A percentile compares a stretch with the other conserved stretches of the same genome.
Evolutionary conservation across 2,329 filamentous ascomycete species (phyloP).

Genomic region (Colletotrichum eremochloae): DNA sequence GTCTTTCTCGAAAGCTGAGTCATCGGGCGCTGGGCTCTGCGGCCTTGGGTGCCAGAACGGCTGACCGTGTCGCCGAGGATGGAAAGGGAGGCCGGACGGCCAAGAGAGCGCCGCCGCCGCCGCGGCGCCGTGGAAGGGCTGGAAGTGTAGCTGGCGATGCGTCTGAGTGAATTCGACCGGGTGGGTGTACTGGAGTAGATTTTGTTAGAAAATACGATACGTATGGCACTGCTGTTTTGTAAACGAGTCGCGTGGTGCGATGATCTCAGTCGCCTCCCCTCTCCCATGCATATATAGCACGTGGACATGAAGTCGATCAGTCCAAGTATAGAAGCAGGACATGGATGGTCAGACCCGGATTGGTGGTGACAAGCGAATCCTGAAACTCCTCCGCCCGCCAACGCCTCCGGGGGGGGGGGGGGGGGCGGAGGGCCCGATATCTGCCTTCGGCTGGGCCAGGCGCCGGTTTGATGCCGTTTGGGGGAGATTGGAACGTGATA

Average conservation of each 20-base stretch:
- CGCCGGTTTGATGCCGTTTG: no score
- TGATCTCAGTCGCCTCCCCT: not conserved
- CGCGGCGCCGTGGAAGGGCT: not conserved
- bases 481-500: no score
- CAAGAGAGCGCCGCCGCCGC: not conserved
- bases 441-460: no score
- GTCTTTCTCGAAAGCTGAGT: constrained; percentile 26
- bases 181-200: constrained; percentile 23
- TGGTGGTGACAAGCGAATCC: constrained; percentile 28
- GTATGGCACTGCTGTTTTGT: not conserved
- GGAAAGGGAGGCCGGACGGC: constrained; percentile 11
- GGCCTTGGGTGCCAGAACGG: constrained; percentile 8
- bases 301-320: not conserved
- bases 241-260: not conserved
- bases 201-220: not conserved
- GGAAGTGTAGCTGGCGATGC: constrained; percentile 18
- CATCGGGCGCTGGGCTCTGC: constrained; percentile 13
- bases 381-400: constrained; percentile 33
- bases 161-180: constrained; percentile 30
- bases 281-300: not conserved
- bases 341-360: constrained; percentile 2
- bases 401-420: no score
- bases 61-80: constrained; percentile 17
- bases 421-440: no score
- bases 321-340: not conserved